These are phyloP conservation scores for Diplogelasinospora grovesii DNA, from an alignment of 495 filamentous ascomycete species.

Conservation along the genomic window DNA sequence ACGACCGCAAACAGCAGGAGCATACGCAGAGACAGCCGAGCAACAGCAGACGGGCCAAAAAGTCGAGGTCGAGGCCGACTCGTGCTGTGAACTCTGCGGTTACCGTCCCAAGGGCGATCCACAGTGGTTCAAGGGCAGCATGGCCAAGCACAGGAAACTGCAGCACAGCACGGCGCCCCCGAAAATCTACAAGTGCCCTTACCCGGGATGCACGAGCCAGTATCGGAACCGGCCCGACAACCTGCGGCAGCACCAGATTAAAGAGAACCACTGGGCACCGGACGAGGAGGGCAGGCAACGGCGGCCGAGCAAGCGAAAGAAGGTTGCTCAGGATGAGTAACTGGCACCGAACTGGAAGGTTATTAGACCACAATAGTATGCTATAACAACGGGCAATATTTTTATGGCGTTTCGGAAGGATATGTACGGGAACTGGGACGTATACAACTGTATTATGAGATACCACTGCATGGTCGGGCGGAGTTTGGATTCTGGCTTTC, in stretches of 20 bases:
- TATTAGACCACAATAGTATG: background rate
- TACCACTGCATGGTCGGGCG: no score
- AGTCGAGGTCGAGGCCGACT: conserved; percentile 33
- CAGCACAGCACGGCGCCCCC: conserved; percentile 38
- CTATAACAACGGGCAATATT: background rate
- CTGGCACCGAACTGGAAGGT: background rate
- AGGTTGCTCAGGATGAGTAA: conserved; percentile 20
- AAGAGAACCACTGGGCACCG: conserved; percentile 40
- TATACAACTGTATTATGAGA: no score
- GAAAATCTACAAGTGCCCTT: conserved; percentile 41
- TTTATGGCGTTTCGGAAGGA: no score
- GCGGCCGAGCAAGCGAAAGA: conserved; percentile 41
- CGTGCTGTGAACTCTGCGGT: conserved; percentile 40
- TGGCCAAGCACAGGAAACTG: conserved; percentile 47
- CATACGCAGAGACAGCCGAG: conserved; percentile 6
- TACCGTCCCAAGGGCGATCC: conserved; percentile 46
- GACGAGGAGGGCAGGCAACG: conserved; percentile 25
- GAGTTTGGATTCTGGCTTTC: no score
- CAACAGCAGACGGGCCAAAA: conserved; percentile 7
- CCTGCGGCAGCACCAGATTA: conserved; percentile 42
- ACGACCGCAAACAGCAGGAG: conserved; percentile 3
- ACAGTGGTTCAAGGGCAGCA: conserved; percentile 48
- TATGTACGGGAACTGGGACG: no score
- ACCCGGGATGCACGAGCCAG: conserved; percentile 39
- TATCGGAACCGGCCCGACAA: conserved; percentile 47